Conservation (phyloP, 495 filamentous ascomycete species). For the Tuber calosporum region DNA sequence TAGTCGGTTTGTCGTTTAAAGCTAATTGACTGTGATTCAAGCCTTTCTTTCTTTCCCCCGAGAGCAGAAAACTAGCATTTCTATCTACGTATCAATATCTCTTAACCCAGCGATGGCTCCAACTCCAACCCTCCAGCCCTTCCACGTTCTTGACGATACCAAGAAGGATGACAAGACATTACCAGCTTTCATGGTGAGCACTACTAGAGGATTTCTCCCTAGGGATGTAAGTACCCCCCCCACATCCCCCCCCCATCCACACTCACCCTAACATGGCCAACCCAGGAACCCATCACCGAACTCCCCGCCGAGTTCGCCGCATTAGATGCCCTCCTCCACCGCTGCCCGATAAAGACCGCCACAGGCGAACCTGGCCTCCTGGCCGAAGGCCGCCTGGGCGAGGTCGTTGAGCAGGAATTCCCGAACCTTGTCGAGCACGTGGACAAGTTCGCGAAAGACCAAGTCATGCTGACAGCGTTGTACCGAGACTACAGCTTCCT, state of each 20-base stretch:
- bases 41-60: not conserved
- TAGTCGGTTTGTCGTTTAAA: not conserved
- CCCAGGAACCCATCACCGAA: slow-evolving; percentile 51
- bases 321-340: slow-evolving; percentile 61
- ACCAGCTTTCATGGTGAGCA: slow-evolving; percentile 83
- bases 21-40: not conserved
- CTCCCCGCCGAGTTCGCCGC: slow-evolving; percentile 63
- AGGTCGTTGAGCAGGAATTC: slow-evolving; percentile 56
- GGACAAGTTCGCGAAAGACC: slow-evolving; percentile 59
- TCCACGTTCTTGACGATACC: slow-evolving; percentile 53
- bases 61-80: not conserved
- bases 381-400: slow-evolving; percentile 62
- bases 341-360: slow-evolving; percentile 64
- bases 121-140: slow-evolving; percentile 19
- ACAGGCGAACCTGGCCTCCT: slow-evolving; percentile 69
- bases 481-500: slow-evolving; percentile 88
- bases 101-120: slow-evolving; percentile 13
- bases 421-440: slow-evolving; percentile 66
- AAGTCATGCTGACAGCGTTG: slow-evolving; percentile 69
- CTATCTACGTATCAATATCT: not conserved
- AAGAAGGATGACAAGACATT: slow-evolving; percentile 55
- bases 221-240: slow-evolving; percentile 41
- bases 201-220: slow-evolving; percentile 69
- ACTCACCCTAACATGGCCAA: slow-evolving; percentile 43
- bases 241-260: slow-evolving; percentile 22